These are phyloP conservation scores for Cladophialophora carrionii DNA, from an alignment of 2,329 filamentous ascomycete species.

Conservation along the genomic window DNA sequence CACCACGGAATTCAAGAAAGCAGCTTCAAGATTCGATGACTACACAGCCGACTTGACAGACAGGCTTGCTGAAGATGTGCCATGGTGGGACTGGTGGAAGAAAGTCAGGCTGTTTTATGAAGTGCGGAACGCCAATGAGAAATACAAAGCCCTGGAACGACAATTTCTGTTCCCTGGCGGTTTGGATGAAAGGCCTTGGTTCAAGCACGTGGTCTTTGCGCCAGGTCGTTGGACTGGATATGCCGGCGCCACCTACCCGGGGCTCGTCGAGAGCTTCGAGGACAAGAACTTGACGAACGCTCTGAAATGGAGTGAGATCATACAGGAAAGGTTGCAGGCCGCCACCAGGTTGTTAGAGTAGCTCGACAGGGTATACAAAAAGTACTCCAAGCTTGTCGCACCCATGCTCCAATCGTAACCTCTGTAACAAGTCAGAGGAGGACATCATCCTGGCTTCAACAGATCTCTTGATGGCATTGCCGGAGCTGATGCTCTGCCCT, in stretches of 20 bases:
- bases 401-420: neutral
- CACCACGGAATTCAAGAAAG: constrained; percentile 54
- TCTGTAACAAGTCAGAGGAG: neutral
- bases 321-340: constrained; percentile 37
- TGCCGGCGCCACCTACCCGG: constrained; percentile 70
- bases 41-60: constrained; percentile 52
- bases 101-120: constrained; percentile 66
- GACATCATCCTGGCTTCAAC: neutral
- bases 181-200: constrained; percentile 78
- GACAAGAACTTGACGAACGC: constrained; percentile 52
- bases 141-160: constrained; percentile 83
- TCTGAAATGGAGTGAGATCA: constrained; percentile 41
- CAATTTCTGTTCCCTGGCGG: constrained; percentile 76
- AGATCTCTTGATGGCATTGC: neutral
- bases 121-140: constrained; percentile 70
- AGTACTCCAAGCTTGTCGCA: neutral
- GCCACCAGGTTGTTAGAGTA: constrained; percentile 38
- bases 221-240: constrained; percentile 92
- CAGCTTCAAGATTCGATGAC: constrained; percentile 56
- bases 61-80: constrained; percentile 58
- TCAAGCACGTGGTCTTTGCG: constrained; percentile 93
- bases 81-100: constrained; percentile 78
- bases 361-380: neutral
- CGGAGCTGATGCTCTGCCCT: neutral
- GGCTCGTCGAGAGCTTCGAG: constrained; percentile 65